Evolutionary conservation across 2,329 filamentous ascomycete genomes (phyloP), one percentile per base, ranked within the genome.

Genomic region (Cytospora mali): DNA sequence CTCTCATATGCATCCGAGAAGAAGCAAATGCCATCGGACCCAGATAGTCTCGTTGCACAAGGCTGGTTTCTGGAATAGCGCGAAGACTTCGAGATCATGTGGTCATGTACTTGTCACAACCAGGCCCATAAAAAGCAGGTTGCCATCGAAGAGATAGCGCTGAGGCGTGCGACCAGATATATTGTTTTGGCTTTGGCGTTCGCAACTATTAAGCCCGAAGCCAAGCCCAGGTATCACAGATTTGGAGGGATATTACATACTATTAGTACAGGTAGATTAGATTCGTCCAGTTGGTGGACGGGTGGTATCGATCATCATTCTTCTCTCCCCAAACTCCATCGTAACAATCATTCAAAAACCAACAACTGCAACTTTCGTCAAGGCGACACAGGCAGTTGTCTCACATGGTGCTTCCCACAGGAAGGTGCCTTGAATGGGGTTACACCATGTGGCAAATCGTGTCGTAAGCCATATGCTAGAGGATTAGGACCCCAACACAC

Each of bases 201-300:
- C 39, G 48, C 33, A 42, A 54, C 29, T 25, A 25, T 46, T 42
- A 54, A 60, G n/a, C 50, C 58, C 50, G 25, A n/a, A 23, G 50
- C 25, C n/a, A n/a, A 60, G 35, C 58, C 50, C 9, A 46, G 58
- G 58, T 54, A 48, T 54, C 58, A 52, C 35, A 60, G 57, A 60
- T 39, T 42, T 53, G 35, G 25, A 54, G 48, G 35, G 35, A 49
- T n/a, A 49, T 27, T 54, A 49, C 51, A 54, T 54, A 52, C 3
- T 60, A 54, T 60, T 54, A 60, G 50, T 54, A 60, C 58, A 25
- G 28, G 52, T 28, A 18, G 27, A 60, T 60, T 54, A 60, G 28
- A 60, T 31, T 21, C 50, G 28, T 60, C 58, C 35, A 60, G 35
- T 28, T 60, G 53, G 35, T 48, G 53, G 50, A 53, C 58, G 35